Conservation (phyloP, 441 rosid genomes). For the Erodium texanum region DNA sequence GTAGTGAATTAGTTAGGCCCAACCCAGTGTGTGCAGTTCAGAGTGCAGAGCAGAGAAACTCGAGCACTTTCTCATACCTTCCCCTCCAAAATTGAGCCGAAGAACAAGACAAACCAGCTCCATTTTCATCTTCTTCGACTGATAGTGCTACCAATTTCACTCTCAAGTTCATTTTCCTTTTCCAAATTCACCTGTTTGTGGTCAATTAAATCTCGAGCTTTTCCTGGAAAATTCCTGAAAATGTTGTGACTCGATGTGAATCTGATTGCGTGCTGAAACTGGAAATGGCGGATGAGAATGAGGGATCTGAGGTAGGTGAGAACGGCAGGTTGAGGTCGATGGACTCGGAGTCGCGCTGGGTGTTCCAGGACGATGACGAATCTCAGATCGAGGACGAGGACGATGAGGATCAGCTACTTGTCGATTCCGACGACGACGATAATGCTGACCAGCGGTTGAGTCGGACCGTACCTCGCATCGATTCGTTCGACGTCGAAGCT, state of each 20-base stretch:
- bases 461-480: constrained; percentile 81
- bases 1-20: too few species aligned
- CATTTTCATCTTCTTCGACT: not conserved
- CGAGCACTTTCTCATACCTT: constrained; percentile 2
- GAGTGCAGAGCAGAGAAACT: too few species aligned
- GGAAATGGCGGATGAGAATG: constrained; percentile 34
- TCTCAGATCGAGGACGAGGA: constrained; percentile 26
- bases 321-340: constrained; percentile 44
- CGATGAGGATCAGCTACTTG: constrained; percentile 21
- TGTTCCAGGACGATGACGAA: constrained; percentile 55
- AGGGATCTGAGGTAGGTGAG: constrained; percentile 42
- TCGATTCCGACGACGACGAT: constrained; percentile 77
- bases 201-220: not conserved
- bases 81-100: not conserved
- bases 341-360: constrained; percentile 93
- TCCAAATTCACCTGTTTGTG: not conserved
- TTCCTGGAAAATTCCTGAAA: not conserved
- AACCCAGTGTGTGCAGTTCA: too few species aligned
- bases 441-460: constrained; percentile 61
- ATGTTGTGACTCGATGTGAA: not conserved
- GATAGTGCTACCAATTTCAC: too few species aligned
- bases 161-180: not conserved
- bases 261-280: not conserved
- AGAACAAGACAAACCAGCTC: not conserved
- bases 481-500: constrained; percentile 94